phyloP scores from a whole-genome alignment of 2,329 filamentous ascomycete species.

The Davidsoniella australis region DNA sequence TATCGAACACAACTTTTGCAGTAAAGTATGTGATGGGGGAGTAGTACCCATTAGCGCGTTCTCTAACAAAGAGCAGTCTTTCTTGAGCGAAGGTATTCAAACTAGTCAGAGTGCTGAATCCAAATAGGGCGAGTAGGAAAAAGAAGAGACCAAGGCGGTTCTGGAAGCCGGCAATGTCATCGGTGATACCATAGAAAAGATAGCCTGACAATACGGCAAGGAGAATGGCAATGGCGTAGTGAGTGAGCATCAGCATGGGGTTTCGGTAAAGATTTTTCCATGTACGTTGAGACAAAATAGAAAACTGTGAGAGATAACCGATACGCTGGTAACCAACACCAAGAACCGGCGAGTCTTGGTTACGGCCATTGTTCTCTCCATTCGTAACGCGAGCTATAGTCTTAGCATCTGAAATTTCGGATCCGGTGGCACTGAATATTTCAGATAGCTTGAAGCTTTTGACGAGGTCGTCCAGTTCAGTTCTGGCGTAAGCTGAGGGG shows the following conservation, averaged over 20 bases:
- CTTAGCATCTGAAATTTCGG: constrained; percentile 62
- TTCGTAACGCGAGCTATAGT: constrained; percentile 49
- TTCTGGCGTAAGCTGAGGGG: constrained; percentile 42
- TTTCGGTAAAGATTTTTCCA: constrained; percentile 98
- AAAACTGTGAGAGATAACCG: constrained; percentile 64
- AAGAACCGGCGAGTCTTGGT: constrained; percentile 27
- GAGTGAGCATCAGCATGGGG: constrained; percentile 93
- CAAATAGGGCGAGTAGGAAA: constrained; percentile 87
- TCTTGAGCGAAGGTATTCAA: constrained; percentile 87
- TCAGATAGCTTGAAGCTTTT: constrained; percentile 60
- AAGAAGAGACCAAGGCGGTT: constrained; percentile 95
- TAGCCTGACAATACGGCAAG: constrained; percentile 88
- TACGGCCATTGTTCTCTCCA: constrained; percentile 34
- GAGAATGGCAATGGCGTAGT: constrained; percentile 92
- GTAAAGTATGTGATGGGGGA: constrained; percentile 84
- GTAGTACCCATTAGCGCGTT: constrained; percentile 95
- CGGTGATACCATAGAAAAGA: constrained; percentile 88
- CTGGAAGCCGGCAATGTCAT: constrained; percentile 94
- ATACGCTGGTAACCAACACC: constrained; percentile 71
- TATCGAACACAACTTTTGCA: constrained; percentile 95
- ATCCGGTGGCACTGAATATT: constrained; percentile 54
- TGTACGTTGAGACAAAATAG: constrained; percentile 75
- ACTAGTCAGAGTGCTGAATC: constrained; percentile 89
- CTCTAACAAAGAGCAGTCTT: constrained; percentile 75
- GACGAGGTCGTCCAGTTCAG: constrained; percentile 70